Evolutionary conservation across 352 stramenopile species (phyloP).

Genomic region (Pythium periplocum): DNA sequence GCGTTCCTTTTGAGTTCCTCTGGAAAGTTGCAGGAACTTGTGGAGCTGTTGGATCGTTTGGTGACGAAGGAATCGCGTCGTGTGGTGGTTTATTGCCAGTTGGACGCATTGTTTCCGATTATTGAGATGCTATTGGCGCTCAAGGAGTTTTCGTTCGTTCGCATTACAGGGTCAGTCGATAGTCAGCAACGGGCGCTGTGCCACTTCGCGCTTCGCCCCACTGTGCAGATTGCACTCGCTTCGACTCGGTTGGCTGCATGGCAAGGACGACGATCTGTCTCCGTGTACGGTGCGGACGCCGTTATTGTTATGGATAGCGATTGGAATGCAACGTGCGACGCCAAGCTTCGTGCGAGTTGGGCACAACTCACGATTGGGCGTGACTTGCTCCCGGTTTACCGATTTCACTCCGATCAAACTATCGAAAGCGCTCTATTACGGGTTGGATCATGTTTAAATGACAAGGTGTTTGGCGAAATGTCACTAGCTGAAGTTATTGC

Average conservation of each 20-base stretch:
- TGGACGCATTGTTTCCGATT: constrained; percentile 63
- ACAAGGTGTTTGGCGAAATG: constrained; percentile 81
- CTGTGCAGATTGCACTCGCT: constrained; percentile 63
- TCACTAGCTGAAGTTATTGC: constrained; percentile 60
- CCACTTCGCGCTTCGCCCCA: constrained; percentile 58
- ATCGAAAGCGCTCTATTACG: constrained; percentile 73
- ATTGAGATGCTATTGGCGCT: constrained; percentile 67
- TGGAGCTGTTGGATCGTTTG: constrained; percentile 48
- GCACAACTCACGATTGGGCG: constrained; percentile 43
- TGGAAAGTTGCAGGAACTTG: constrained; percentile 52
- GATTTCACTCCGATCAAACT: constrained; percentile 76
- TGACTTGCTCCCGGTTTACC: constrained; percentile 53
- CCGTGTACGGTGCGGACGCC: constrained; percentile 69
- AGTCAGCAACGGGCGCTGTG: constrained; percentile 60
- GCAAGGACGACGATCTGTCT: constrained; percentile 37
- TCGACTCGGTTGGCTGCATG: constrained; percentile 51
- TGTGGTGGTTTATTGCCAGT: constrained; percentile 77
- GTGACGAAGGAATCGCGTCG: constrained; percentile 53
- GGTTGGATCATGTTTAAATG: constrained; percentile 59
- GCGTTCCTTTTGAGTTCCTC: constrained; percentile 51
- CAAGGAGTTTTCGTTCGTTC: constrained; percentile 58
- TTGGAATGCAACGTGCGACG: constrained; percentile 74
- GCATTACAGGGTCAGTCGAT: constrained; percentile 39
- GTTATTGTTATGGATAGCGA: constrained; percentile 81
- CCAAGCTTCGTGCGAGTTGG: constrained; percentile 77